phyloP scores from a whole-genome alignment of 176 grass and related monocot genomes.

The Ensete ventricosum region DNA sequence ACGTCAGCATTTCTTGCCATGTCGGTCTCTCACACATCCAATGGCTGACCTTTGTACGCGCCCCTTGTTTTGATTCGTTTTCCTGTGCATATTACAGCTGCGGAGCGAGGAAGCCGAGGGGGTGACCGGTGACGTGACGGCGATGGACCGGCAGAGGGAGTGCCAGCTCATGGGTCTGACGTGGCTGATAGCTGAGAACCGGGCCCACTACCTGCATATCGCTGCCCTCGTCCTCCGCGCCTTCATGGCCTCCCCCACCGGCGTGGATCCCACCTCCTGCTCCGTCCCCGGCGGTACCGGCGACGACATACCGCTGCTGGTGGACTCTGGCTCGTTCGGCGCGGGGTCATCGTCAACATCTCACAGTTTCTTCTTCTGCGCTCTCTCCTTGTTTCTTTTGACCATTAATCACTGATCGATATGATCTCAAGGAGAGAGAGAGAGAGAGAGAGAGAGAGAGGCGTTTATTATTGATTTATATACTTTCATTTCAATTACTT shows the following conservation, averaged over 20 bases:
- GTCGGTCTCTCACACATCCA: neutral
- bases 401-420: too few relatives aligned
- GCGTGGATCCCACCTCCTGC: conserved; percentile 31
- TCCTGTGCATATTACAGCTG: neutral
- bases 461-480: too few relatives aligned
- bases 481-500: too few relatives aligned
- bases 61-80: neutral
- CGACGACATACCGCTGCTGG: conserved; percentile 34
- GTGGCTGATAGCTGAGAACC: conserved; percentile 69
- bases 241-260: conserved; percentile 42
- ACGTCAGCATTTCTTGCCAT: too few relatives aligned
- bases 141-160: conserved; percentile 35
- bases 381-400: too few relatives aligned
- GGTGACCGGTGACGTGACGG: neutral
- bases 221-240: conserved; percentile 49
- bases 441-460: too few relatives aligned
- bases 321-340: too few relatives aligned
- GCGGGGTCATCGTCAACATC: too few relatives aligned
- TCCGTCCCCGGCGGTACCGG: conserved; percentile 29
- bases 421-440: too few relatives aligned
- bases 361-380: too few relatives aligned
- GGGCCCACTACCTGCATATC: conserved; percentile 48
- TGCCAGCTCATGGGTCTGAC: conserved; percentile 84
- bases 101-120: neutral
- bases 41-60: neutral